Base-by-base conservation (phyloP, 2,329 filamentous ascomycete species). In the Lachnellula willkommii region DNA sequence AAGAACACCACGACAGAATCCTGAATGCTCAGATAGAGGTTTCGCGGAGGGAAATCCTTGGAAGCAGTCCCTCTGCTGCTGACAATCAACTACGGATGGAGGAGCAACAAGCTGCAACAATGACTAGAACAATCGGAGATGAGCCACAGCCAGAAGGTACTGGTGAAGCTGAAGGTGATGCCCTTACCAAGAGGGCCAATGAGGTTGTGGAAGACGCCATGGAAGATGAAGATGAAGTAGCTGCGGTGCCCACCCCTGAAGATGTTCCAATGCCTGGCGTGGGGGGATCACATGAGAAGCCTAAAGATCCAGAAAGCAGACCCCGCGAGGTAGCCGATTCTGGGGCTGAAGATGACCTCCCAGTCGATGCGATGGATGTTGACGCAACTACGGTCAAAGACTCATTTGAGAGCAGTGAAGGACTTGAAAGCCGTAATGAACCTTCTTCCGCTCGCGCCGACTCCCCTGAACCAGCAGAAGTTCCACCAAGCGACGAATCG, bases 61-160 rank as follows among this genome's bases (percentile, higher is more conserved):
- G 59, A 63, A 63, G 67, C 46, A 70, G 73, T 55, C 76, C 77
- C 7, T 74, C 73, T 9, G 81, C 79, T 17, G 79, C 82, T 2
- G 82, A 85, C 61, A 78, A 82, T 57, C 82, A 85, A 64, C 70
- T 84, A 48, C 65, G 79, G 36, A 77, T 82, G 64, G 77, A 80
- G 62, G 79, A 82, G 48, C 77, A 32, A 32, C 28, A 79, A 65
- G 61, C 62, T 37, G 62, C 59, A 42, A 53, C 56, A n/a, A 22
- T 53, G 36, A 56, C 28, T 46, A 20, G 45, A 20, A 26, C 26
- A 5, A 15, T 39, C 2, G 39, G 42, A 4, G 42, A 50, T 20
- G 40, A 8, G 20, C n/a, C 26, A 17, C 42, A 35, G 20, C 43
- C 17, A 4, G 39, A 50, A 22, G 49, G 24, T n/a, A 15, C 35